Base-by-base conservation (phyloP, 2,329 filamentous ascomycete species). In the Scedosporium minutisporum region DNA sequence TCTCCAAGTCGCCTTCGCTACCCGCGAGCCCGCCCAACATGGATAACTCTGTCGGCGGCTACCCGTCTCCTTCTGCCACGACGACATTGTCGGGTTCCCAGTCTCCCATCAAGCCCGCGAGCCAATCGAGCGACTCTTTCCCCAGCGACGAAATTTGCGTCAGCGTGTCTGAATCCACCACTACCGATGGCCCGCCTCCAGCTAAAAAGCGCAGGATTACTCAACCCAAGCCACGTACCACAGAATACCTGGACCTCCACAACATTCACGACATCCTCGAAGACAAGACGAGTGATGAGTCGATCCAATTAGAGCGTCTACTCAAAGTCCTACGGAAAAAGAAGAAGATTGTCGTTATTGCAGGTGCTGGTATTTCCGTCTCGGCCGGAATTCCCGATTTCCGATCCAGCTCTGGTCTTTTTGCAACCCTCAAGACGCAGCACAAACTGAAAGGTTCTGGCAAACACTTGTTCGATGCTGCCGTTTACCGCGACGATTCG, bases 361-460 rank as follows among this genome's bases (percentile, higher is more conserved):
- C 93, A 57, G 95, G 95, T 64, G 95, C 95, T 66, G 95, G 95
- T 65, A 99, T 99, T 69, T 97, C 95, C 46, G 95, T 97, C 60
- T 93, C 93, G 62, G 93, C 95, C 68, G 95, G 95, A 66, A 96
- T 99, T 69, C 95, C 95, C 69, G 95, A 99, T 74, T 99, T 99
- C 71, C 91, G 95, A 67, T 99, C 95, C 4, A 87, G 90, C 10
- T 88, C 87, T 64, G 95, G 95, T 60, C 83, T 99, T 3, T 99
- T 99, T 76, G 89, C 87, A 64, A 90, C 89, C 18, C 81, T 96
- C 27, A 89, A 90, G 67, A 88, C 85, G 65, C 88, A 96, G 71
- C 91, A 97, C 75, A 96, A 95, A 68, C 81, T 97, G 65, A 96
- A 96, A 73, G 86, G 89, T 23, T 97, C 95, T 0, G 95, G 95